Conservation (phyloP, 2,329 filamentous ascomycete genomes). For the Diaporthe citriasiana region DNA sequence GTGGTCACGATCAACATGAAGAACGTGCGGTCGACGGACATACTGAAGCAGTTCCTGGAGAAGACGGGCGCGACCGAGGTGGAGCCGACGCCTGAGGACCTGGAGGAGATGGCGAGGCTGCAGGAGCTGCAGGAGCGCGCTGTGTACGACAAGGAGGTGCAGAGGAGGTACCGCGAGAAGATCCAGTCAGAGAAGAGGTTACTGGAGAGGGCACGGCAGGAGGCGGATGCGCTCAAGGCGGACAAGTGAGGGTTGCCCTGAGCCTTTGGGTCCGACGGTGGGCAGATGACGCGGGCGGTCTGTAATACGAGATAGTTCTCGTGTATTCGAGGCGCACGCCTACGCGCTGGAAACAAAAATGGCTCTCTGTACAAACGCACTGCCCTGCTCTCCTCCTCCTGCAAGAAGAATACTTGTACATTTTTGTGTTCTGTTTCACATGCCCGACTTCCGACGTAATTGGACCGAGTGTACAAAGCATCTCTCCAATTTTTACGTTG, state of each 20-base stretch:
- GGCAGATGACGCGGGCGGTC: neutral
- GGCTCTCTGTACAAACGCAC: slow-evolving; percentile 21
- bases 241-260: slow-evolving; percentile 13
- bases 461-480: neutral
- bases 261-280: neutral
- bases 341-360: slow-evolving; percentile 15
- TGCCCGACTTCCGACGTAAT: neutral
- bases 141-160: slow-evolving; percentile 67
- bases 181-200: slow-evolving; percentile 74
- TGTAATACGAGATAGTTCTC: slow-evolving; percentile 35
- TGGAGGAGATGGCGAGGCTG: slow-evolving; percentile 69
- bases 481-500: neutral
- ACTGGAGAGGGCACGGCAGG: slow-evolving; percentile 67
- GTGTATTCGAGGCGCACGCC: slow-evolving; percentile 4
- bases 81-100: slow-evolving; percentile 71
- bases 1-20: slow-evolving; percentile 74
- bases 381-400: neutral
- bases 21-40: slow-evolving; percentile 70
- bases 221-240: slow-evolving; percentile 60
- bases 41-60: slow-evolving; percentile 73
- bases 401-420: neutral
- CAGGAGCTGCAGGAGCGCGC: slow-evolving; percentile 66
- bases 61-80: slow-evolving; percentile 73
- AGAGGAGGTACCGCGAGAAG: slow-evolving; percentile 66
- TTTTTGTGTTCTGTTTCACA: neutral